A percentile compares a stretch with the other conserved stretches of the same genome.
Conservation (phyloP, 331 rosid genomes). For the Phaseolus coccineus region DNA sequence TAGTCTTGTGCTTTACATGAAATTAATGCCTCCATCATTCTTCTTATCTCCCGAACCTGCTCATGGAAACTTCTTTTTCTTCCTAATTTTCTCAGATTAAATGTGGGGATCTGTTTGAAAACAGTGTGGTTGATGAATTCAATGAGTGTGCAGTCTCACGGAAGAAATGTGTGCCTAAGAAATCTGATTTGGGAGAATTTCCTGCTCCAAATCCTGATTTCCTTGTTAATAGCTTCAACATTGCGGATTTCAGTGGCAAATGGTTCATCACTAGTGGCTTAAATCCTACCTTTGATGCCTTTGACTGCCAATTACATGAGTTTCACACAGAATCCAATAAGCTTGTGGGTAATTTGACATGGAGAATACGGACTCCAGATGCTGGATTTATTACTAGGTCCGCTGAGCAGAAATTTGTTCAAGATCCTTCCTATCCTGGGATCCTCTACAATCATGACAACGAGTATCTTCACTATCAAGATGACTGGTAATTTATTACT, state of each 20-base stretch:
- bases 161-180: conserved; percentile 92
- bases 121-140: conserved; percentile 90
- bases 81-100: conserved; percentile 63
- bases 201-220: conserved; percentile 81
- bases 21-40: conserved; percentile 3
- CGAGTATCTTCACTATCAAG: conserved; percentile 95
- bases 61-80: conserved; percentile 33
- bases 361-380: conserved; percentile 92
- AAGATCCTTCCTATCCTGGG: conserved; percentile 86
- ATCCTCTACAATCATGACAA: conserved; percentile 91
- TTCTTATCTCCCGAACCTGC: conserved; percentile 14
- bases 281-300: conserved; percentile 83
- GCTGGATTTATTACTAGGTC: conserved; percentile 87
- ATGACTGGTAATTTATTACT: conserved; percentile 76
- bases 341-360: conserved; percentile 80
- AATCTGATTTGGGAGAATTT: conserved; percentile 96
- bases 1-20: conserved; percentile 41
- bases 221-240: conserved; percentile 79
- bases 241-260: conserved; percentile 81
- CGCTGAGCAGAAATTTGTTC: conserved; percentile 79
- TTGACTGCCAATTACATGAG: conserved; percentile 91
- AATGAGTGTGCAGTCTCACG: conserved; percentile 95
- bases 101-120: conserved; percentile 92
- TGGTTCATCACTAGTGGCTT: conserved; percentile 94
- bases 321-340: conserved; percentile 72